Evolutionary conservation across 1,139 yeast genomes (phyloP), one percentile per base, ranked within the genome.

Genomic region (Candida tetrigidarum): DNA sequence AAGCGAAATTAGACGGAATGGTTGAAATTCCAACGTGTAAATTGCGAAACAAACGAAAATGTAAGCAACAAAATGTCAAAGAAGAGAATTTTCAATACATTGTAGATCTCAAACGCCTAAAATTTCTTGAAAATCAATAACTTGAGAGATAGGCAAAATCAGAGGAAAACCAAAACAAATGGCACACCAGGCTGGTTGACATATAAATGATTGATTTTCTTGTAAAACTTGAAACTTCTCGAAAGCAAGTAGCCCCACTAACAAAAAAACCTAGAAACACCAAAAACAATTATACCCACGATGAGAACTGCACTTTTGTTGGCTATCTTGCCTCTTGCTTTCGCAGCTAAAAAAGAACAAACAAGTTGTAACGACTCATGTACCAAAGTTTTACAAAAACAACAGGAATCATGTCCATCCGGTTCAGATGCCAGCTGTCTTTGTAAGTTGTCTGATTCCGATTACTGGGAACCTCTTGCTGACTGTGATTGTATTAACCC

Each of bases 401-500:
- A 37, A 27, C 40, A 28, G 19, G 27, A 37, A 15, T n/a, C 40
- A 9, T 37, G 40, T 28, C 40, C 40, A 18, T n/a, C 33, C 6
- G 40, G 40, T n/a, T 37, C 40, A 18, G 40, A 37, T 28, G 5
- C 40, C n/a, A 27, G 30, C 18, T 37, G 40, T 27, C 33, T 37
- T 19, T 37, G 40, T 27, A 18, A 14, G 7, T 28, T 37, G 20
- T 27, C 34, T n/a, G 40, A 37, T n/a, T 18, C 16, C 7, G 34
- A 27, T 12, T 37, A 37, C n/a, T 37, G 40, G 40, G 27, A 37
- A 28, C 40, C 40, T 27, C 25, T 37, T n/a, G 26, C 40, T n/a
- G 26, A 37, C n/a, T 37, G 40, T 19, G 40, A 37, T 14, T 37
- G 40, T 37, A 37, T 37, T 15, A 37, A 37, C 15, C 40, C 40